A percentile compares a stretch with the other conserved stretches of the same genome.
Evolutionary conservation across 805 yeast genomes (phyloP).

Genomic region (Lachancea lanzarotensis): DNA sequence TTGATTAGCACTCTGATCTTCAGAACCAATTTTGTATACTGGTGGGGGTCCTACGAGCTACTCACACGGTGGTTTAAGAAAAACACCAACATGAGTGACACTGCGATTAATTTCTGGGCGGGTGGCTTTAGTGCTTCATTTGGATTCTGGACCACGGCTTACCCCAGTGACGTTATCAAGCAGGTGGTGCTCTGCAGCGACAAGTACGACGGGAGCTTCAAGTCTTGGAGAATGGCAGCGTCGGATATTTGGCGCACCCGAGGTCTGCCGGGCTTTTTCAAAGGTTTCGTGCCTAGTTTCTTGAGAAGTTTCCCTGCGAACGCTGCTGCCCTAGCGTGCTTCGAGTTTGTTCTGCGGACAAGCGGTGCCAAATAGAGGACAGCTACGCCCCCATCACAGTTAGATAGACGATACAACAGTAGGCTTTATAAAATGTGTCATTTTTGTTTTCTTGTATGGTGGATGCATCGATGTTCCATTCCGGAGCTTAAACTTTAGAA

Average conservation of each 20-base stretch:
- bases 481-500: background rate
- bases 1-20: conserved; percentile 80
- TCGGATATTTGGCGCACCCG: conserved; percentile 53
- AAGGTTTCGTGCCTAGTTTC: conserved; percentile 76
- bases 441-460: too few relatives aligned
- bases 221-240: conserved; percentile 66
- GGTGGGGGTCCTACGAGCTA: conserved; percentile 92
- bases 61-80: conserved; percentile 62
- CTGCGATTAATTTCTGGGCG: conserved; percentile 81
- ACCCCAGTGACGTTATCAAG: conserved; percentile 84
- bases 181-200: conserved; percentile 79
- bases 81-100: conserved; percentile 57
- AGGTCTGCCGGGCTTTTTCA: conserved; percentile 67
- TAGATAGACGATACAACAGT: too few relatives aligned
- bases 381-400: background rate
- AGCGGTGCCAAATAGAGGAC: conserved; percentile 28
- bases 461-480: background rate
- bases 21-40: conserved; percentile 76
- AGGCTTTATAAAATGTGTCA: too few relatives aligned
- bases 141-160: conserved; percentile 77
- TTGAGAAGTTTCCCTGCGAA: conserved; percentile 86
- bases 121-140: conserved; percentile 85
- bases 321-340: conserved; percentile 87
- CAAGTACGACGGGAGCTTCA: conserved; percentile 63
- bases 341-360: conserved; percentile 71